These are phyloP conservation scores for Stagonosporopsis rhizophila DNA, from an alignment of 2,329 filamentous ascomycete species.

Conservation along the genomic window DNA sequence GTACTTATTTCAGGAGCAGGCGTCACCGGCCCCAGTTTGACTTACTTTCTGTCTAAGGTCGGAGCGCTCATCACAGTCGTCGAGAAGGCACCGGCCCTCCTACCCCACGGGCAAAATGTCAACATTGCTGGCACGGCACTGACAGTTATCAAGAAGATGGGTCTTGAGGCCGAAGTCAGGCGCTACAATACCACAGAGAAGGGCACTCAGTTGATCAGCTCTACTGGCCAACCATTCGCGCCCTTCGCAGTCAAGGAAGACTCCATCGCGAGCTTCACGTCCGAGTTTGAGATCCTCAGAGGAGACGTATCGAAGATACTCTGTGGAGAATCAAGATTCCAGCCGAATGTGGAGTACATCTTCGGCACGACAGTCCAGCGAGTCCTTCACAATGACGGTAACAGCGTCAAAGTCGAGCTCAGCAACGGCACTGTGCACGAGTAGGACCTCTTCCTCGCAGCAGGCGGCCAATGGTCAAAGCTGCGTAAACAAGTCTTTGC, in stretches of 20 bases:
- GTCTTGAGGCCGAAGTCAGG: slow-evolving; percentile 47
- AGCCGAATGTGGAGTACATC: slow-evolving; percentile 9
- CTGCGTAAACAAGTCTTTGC: slow-evolving; percentile 43
- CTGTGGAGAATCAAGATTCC: slow-evolving; percentile 14
- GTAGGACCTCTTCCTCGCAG: slow-evolving; percentile 63
- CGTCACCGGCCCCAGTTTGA: slow-evolving; percentile 49
- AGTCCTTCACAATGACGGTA: slow-evolving; percentile 45
- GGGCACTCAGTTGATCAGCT: slow-evolving; percentile 47
- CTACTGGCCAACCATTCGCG: slow-evolving; percentile 21
- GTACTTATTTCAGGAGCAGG: slow-evolving; percentile 45
- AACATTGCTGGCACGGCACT: slow-evolving; percentile 54
- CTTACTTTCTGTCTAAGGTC: slow-evolving; percentile 38
- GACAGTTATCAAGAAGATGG: slow-evolving; percentile 50
- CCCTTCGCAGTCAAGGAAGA: slow-evolving; percentile 26
- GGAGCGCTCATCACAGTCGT: slow-evolving; percentile 47
- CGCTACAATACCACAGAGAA: slow-evolving; percentile 47
- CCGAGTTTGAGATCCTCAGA: slow-evolving; percentile 40
- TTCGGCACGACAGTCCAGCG: slow-evolving; percentile 26
- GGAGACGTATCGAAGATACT: slow-evolving; percentile 46
- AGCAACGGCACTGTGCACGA: slow-evolving; percentile 52
- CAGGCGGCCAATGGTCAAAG: slow-evolving; percentile 63
- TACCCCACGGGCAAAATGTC: slow-evolving; percentile 52
- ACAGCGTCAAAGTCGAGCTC: slow-evolving; percentile 52
- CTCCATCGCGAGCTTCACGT: slow-evolving; percentile 21
- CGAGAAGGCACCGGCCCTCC: slow-evolving; percentile 49